phyloP scores from a whole-genome alignment of 2,329 filamentous ascomycete genomes.

The Fusarium xylarioides region DNA sequence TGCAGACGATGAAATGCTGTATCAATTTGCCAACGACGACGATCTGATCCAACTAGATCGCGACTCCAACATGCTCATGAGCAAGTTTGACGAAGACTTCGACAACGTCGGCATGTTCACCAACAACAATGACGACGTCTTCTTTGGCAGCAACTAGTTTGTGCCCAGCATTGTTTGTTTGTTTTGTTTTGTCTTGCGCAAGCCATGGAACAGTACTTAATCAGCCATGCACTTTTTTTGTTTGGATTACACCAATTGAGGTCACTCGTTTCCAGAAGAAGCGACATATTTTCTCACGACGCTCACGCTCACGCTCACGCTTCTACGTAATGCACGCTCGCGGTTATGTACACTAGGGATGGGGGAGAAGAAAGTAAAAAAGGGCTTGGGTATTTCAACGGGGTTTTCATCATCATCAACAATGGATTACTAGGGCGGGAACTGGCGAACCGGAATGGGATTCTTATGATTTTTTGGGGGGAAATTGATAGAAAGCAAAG shows the following conservation, averaged over 20 bases:
- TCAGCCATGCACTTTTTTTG: slow-evolving; percentile 23
- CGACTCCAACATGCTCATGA: slow-evolving; percentile 59
- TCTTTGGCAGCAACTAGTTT: slow-evolving; percentile 55
- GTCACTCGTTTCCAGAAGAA: slow-evolving; percentile 15
- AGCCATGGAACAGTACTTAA: slow-evolving; percentile 29
- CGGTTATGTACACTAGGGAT: slow-evolving; percentile 22
- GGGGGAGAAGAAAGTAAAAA: slow-evolving; percentile 1
- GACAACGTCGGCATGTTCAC: slow-evolving; percentile 63
- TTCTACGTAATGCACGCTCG: slow-evolving; percentile 21
- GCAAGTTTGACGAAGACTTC: slow-evolving; percentile 65
- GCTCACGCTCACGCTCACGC: slow-evolving; percentile 40
- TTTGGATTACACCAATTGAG: slow-evolving; percentile 1
- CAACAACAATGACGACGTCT: slow-evolving; percentile 59
- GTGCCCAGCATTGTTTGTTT: neutral
- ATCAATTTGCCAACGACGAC: slow-evolving; percentile 55
- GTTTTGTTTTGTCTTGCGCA: neutral
- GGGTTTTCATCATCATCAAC: neutral
- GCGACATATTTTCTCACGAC: slow-evolving; percentile 30
- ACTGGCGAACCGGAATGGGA: slow-evolving; percentile 14
- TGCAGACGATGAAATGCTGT: slow-evolving; percentile 56
- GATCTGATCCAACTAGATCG: slow-evolving; percentile 55
- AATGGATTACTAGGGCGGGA: neutral
- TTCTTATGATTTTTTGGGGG: neutral
- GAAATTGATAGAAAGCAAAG: slow-evolving; percentile 34
- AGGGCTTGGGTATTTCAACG: neutral